Base-by-base conservation (phyloP, 768 basidiomycete species). In the Agaricus subrufescens region DNA sequence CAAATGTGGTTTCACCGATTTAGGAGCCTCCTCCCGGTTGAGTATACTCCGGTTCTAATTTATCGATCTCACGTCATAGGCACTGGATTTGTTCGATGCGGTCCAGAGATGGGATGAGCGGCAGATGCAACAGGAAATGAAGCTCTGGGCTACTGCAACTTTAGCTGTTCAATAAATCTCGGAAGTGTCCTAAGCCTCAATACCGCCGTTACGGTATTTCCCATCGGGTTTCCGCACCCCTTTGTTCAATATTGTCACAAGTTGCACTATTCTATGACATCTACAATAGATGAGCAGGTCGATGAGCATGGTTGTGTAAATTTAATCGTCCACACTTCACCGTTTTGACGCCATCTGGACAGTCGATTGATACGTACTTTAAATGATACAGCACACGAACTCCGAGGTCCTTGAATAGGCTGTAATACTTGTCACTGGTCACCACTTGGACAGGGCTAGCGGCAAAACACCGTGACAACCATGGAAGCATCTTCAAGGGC, bases 1-100 rank as follows among this genome's bases (percentile, higher is more conserved):
- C 53, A 56, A 49, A 49, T 50, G 55, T 50, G 50, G 48, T 50
- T 42, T 56, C 55, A 44, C 55, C 55, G 48, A 56, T 56, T 19
- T 50, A 34, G 42, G 43, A 44, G 38, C 27, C 14, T 50, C 27
- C 19, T 50, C 55, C 31, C 45, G n/a, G 30, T 40, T 38, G 23
- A 39, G 26, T 25, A 6, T 8, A 9, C 25, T 39, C 14, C 45
- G 45, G 34, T 54, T 49, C 34, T 34, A 34, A 34, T 43, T 34
- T 31, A 56, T 56, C 49, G 48, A 56, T 49, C 5, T 34, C 54
- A 56, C 47, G 54, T 56, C 54, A 56, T 27, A 38, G 37, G 11
- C 26, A 34, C 27, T 56, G 4, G n/a, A 23, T 38, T 38, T 47
- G 47, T 38, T 25, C 46, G 40, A 7, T 34, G 34, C 34, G 34